Conservation (phyloP, 2,329 filamentous ascomycete genomes). For the Sporothrix dimorphospora region DNA sequence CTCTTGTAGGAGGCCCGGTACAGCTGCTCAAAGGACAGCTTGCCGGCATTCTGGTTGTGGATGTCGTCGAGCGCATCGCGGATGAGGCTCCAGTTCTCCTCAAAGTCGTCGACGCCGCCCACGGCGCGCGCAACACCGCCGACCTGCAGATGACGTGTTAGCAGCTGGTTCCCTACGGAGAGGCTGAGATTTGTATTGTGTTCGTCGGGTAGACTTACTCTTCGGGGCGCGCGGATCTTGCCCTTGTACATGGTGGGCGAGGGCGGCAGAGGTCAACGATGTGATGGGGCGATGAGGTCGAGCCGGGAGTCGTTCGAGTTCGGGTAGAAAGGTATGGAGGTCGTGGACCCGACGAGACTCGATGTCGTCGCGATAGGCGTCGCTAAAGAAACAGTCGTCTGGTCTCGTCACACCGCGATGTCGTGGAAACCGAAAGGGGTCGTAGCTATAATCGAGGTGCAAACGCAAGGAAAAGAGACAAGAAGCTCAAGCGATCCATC, state of each 20-base stretch:
- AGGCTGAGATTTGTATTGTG: background rate
- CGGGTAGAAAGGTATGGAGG: background rate
- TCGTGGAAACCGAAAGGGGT: background rate
- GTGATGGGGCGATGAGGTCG: too few relatives aligned
- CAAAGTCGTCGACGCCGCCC: conserved; percentile 73
- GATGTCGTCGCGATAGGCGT: background rate
- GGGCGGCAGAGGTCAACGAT: background rate
- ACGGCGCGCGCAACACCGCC: conserved; percentile 9
- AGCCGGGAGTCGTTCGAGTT: background rate
- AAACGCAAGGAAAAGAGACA: background rate
- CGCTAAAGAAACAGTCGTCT: too few relatives aligned
- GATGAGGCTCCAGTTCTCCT: conserved; percentile 80
- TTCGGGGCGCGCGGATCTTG: conserved; percentile 69
- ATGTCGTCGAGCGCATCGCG: conserved; percentile 81
- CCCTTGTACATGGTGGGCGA: conserved; percentile 37
- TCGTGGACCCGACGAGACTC: background rate
- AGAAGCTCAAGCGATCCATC: background rate
- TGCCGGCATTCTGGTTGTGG: conserved; percentile 86
- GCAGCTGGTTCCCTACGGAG: background rate
- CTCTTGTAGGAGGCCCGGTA: conserved; percentile 95
- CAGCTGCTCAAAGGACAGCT: conserved; percentile 90
- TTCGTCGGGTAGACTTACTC: conserved; percentile 50
- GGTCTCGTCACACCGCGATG: background rate
- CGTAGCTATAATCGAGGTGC: background rate
- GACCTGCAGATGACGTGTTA: conserved; percentile 3